Conservation (phyloP, 75 land plant genomes). For the Pinus tabuliformis region DNA sequence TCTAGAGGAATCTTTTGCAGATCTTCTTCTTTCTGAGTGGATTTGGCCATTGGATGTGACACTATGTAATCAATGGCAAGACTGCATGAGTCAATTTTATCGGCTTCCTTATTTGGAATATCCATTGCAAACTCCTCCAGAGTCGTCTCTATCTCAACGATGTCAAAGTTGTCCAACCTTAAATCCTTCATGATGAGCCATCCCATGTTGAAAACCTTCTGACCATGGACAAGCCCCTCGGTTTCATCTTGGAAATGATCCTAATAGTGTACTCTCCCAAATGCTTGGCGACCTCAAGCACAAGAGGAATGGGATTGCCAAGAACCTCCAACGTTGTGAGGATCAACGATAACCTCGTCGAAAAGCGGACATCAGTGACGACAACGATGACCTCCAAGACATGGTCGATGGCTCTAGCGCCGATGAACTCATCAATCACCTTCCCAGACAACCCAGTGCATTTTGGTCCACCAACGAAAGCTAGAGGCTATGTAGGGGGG, state of each 20-base stretch:
- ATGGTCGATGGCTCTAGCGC: constrained; percentile 57
- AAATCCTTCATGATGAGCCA: constrained; percentile 53
- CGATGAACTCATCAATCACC: constrained; percentile 86
- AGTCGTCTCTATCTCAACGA: constrained; percentile 73
- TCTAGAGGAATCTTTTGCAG: too few species aligned
- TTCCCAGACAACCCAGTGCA: constrained; percentile 27
- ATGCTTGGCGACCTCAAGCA: constrained; percentile 54
- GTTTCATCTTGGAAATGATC: constrained; percentile 52
- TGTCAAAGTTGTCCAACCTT: constrained; percentile 69
- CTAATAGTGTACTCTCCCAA: constrained; percentile 47
- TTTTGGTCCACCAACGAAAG: constrained; percentile 4
- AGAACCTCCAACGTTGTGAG: constrained; percentile 46
- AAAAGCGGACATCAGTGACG: constrained; percentile 86
- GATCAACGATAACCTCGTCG: constrained; percentile 32
- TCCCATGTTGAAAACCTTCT: constrained; percentile 45
- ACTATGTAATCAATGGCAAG: constrained; percentile 80
- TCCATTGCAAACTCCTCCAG: constrained; percentile 68
- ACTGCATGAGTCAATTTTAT: constrained; percentile 49
- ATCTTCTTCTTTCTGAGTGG: too few species aligned
- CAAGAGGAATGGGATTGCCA: constrained; percentile 27
- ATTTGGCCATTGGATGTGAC: constrained; percentile 62
- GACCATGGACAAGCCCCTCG: constrained; percentile 51
- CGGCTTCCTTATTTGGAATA: constrained; percentile 73
- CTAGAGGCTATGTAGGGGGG: constrained; percentile 6
- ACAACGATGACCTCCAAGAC: constrained; percentile 93